These are phyloP conservation scores for Pleurotus platypus DNA, from an alignment of 768 basidiomycete genomes.

Conservation along the genomic window DNA sequence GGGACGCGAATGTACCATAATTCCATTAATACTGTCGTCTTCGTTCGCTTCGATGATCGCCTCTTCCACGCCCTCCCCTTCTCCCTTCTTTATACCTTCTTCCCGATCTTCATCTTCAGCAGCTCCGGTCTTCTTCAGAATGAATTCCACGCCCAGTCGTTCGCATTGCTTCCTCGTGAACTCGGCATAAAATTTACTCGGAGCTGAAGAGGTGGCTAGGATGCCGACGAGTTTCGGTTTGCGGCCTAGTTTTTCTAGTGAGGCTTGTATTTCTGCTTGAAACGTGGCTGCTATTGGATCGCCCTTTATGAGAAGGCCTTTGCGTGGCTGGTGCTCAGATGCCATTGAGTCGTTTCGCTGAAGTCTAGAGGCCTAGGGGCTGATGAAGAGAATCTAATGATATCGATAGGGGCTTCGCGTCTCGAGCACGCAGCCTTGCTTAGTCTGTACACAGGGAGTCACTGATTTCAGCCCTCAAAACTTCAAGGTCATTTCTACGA, in stretches of 20 bases:
- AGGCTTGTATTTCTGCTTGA: slow-evolving; percentile 60
- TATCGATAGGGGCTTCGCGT: no score
- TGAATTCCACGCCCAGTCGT: slow-evolving; percentile 83
- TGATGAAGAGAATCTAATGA: no score
- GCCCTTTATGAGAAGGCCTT: slow-evolving; percentile 77
- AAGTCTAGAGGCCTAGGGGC: no score
- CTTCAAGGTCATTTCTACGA: no score
- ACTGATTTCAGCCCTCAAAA: no score
- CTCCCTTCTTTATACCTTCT: slow-evolving; percentile 37
- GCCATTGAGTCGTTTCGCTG: no score
- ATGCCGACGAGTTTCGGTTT: slow-evolving; percentile 86
- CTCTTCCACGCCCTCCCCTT: slow-evolving; percentile 92
- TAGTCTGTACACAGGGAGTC: no score
- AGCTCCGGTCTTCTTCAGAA: slow-evolving; percentile 69
- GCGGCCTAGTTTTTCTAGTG: slow-evolving; percentile 31
- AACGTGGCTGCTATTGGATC: slow-evolving; percentile 73
- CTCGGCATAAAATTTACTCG: slow-evolving; percentile 80
- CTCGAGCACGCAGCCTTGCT: no score
- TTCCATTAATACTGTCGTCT: slow-evolving; percentile 80
- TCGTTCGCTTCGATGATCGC: slow-evolving; percentile 95
- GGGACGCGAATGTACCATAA: slow-evolving; percentile 68
- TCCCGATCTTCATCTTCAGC: slow-evolving; percentile 37
- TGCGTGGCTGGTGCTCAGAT: slow-evolving; percentile 28
- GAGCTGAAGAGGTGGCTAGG: slow-evolving; percentile 77
- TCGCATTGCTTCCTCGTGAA: slow-evolving; percentile 92